Conservation (phyloP, 768 basidiomycete genomes). For the Agaricus bisporus region DNA sequence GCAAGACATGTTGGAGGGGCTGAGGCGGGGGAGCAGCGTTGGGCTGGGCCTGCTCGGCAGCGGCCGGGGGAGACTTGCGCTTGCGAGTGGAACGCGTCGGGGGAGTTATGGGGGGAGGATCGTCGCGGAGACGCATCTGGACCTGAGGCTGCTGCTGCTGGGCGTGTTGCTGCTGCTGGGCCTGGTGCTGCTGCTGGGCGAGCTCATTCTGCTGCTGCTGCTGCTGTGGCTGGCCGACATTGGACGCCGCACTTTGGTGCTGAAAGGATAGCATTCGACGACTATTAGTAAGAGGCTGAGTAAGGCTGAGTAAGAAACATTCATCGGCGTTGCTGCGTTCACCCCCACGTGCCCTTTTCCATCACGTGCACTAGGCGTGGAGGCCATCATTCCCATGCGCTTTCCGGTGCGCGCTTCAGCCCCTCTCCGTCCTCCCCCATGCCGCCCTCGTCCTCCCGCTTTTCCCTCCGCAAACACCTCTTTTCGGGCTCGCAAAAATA, state of each 20-base stretch:
- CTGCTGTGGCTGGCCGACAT: conserved; percentile 23
- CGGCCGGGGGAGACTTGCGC: conserved; percentile 59
- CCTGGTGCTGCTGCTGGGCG: conserved; percentile 14
- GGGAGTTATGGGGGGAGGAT: conserved; percentile 40
- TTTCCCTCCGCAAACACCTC: conserved; percentile 9
- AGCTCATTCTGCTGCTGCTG: conserved; percentile 15
- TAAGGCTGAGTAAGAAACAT: conserved; percentile 27
- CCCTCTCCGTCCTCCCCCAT: conserved; percentile 1
- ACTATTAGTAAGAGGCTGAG: conserved; percentile 47
- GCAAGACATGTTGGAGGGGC: conserved; percentile 46
- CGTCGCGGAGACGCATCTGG: conserved; percentile 58
- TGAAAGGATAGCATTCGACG: conserved; percentile 34
- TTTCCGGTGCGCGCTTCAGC: conserved; percentile 1
- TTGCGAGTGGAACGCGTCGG: conserved; percentile 48
- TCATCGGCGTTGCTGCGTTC: neutral
- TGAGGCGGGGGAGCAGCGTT: conserved; percentile 23
- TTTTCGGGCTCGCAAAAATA: conserved; percentile 8
- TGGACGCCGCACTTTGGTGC: conserved; percentile 23
- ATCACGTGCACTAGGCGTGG: neutral
- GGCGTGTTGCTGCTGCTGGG: conserved; percentile 15
- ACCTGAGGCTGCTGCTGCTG: conserved; percentile 12
- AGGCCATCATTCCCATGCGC: neutral
- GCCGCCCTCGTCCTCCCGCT: conserved; percentile 9
- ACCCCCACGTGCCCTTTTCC: neutral
- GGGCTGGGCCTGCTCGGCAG: conserved; percentile 22